phyloP scores from a whole-genome alignment of 2,329 filamentous ascomycete genomes.

The Dactylellina sp. region DNA sequence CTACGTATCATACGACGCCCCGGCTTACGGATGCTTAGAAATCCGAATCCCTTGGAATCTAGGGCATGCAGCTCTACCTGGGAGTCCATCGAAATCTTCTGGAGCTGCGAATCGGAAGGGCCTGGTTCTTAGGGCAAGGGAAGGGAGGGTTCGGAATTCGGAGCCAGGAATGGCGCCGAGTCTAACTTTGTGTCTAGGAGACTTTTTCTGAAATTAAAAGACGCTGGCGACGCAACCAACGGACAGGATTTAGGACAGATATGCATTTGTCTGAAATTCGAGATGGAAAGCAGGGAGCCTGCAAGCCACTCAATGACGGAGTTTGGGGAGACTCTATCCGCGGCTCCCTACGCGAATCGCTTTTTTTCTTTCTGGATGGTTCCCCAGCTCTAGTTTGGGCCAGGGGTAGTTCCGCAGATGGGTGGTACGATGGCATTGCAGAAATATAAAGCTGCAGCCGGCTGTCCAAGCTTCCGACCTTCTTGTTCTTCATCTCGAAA shows the following conservation, averaged over 20 bases:
- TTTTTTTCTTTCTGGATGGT: conserved; percentile 25
- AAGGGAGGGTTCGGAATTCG: conserved; percentile 3
- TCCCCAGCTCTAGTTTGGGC: conserved; percentile 10
- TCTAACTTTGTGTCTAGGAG: background rate
- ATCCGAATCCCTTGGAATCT: conserved; percentile 3
- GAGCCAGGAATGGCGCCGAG: conserved; percentile 13
- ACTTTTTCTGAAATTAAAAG: too few relatives aligned
- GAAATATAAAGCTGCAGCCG: conserved; percentile 24
- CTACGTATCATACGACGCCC: too few relatives aligned
- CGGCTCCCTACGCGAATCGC: too few relatives aligned
- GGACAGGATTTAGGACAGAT: conserved; percentile 11
- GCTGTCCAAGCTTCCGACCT: background rate
- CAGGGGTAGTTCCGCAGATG: background rate
- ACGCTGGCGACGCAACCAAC: background rate
- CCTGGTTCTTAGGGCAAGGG: background rate
- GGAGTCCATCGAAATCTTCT: too few relatives aligned
- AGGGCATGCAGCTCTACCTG: too few relatives aligned
- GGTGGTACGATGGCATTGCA: background rate
- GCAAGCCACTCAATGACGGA: background rate
- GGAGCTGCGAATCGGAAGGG: too few relatives aligned
- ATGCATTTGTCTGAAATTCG: background rate
- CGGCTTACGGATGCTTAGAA: conserved; percentile 34
- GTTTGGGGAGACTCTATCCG: background rate
- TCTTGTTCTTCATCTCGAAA: background rate
- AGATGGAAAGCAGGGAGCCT: background rate